Conservation (phyloP, 2,329 filamentous ascomycete species). For the Claviceps fusiformis region DNA sequence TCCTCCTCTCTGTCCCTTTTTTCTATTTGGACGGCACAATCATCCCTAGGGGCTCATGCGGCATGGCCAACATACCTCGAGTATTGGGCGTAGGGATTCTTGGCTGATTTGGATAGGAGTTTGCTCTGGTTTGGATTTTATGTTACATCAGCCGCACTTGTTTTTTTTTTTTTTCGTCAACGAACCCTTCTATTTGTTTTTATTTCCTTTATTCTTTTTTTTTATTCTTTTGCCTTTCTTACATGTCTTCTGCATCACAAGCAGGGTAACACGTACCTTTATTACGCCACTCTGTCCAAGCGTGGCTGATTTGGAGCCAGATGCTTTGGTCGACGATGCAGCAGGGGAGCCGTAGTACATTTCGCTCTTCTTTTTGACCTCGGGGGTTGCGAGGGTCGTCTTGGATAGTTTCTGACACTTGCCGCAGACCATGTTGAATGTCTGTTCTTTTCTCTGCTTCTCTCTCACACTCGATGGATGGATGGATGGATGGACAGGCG, state of each 20-base stretch:
- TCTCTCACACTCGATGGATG: no score
- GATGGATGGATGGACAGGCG: no score
- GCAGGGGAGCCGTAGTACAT: conserved; percentile 50
- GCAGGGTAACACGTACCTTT: conserved; percentile 29
- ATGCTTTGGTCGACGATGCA: conserved; percentile 19
- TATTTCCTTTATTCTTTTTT: not conserved
- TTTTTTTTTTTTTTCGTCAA: no score
- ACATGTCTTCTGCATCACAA: not conserved
- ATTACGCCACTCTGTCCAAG: conserved; percentile 43
- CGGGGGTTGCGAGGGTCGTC: conserved; percentile 46
- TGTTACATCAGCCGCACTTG: not conserved
- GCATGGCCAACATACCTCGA: conserved; percentile 18
- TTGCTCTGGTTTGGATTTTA: conserved; percentile 36
- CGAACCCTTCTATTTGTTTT: not conserved
- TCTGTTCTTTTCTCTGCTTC: not conserved
- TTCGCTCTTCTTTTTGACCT: conserved; percentile 53
- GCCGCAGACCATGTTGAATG: conserved; percentile 42
- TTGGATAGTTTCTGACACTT: conserved; percentile 50
- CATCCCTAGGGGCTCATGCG: not conserved
- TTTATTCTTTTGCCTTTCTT: not conserved
- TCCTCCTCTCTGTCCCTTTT: not conserved
- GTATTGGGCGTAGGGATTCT: conserved; percentile 53
- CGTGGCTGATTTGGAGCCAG: conserved; percentile 34
- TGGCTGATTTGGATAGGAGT: conserved; percentile 47
- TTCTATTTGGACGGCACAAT: not conserved